A percentile compares a stretch with the other conserved stretches of the same genome.
Conservation (phyloP, 2,329 filamentous ascomycete genomes). For the Lithohypha guttulata region DNA sequence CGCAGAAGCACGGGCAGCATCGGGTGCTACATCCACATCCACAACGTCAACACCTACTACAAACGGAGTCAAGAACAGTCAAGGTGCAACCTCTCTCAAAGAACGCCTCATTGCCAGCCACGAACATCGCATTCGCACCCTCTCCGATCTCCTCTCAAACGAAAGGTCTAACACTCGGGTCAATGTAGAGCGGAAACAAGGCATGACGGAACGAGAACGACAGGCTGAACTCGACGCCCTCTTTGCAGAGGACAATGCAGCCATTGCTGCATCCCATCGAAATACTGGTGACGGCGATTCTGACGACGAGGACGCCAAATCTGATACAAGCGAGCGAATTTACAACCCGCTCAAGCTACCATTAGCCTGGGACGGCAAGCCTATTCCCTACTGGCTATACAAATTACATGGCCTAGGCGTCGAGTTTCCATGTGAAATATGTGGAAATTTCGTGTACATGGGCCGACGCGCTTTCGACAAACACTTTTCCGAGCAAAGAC, state of each 20-base stretch:
- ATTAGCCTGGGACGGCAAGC: conserved; percentile 95
- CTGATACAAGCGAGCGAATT: conserved; percentile 73
- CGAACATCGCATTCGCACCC: conserved; percentile 69
- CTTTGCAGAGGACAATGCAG: conserved; percentile 50
- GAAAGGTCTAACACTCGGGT: conserved; percentile 81
- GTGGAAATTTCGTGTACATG: conserved; percentile 98
- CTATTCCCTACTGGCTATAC: conserved; percentile 98
- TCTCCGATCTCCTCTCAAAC: conserved; percentile 72
- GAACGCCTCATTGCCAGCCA: conserved; percentile 84
- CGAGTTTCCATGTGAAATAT: conserved; percentile 92
- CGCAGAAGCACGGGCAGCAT: conserved; percentile 51
- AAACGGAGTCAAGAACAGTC: conserved; percentile 20
- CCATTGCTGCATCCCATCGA: conserved; percentile 20
- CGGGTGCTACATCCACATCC: conserved; percentile 13
- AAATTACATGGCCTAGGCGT: conserved; percentile 90
- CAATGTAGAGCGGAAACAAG: conserved; percentile 91
- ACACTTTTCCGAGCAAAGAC: conserved; percentile 89
- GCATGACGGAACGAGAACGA: conserved; percentile 93
- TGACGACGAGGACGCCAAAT: conserved; percentile 56
- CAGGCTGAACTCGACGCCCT: conserved; percentile 87
- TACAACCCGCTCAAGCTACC: conserved; percentile 96
- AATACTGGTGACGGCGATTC: conserved; percentile 30
- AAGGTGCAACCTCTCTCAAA: conserved; percentile 49
- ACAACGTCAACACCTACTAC: conserved; percentile 28
- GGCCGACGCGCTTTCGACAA: conserved; percentile 93